Conservation (phyloP, 257 asterid genomes). For the Capsicum baccatum region DNA sequence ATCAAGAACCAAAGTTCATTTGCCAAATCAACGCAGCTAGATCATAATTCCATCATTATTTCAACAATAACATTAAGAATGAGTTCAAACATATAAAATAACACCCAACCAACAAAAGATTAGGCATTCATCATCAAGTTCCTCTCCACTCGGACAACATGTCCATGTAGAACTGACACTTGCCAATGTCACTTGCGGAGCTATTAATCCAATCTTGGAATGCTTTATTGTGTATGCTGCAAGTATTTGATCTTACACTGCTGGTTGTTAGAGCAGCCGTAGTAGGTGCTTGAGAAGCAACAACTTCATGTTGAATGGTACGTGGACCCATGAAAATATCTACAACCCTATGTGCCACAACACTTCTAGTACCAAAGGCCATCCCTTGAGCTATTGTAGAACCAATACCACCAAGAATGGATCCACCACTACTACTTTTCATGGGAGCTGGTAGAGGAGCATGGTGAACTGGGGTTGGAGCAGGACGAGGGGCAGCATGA, state of each 20-base stretch:
- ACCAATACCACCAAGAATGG: constrained; percentile 48
- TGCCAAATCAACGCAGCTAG: background rate
- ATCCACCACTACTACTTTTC: constrained; percentile 69
- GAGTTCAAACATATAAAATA: background rate
- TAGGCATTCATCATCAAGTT: constrained; percentile 32
- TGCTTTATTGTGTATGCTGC: constrained; percentile 65
- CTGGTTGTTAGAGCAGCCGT: constrained; percentile 51
- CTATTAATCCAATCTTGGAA: constrained; percentile 55
- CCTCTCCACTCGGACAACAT: constrained; percentile 42
- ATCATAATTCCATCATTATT: background rate
- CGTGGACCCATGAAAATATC: constrained; percentile 83
- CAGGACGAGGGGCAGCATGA: constrained; percentile 55
- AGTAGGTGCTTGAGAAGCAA: constrained; percentile 50
- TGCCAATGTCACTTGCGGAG: constrained; percentile 35
- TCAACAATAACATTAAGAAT: background rate
- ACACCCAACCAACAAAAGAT: constrained; percentile 12
- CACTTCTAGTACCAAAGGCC: constrained; percentile 75
- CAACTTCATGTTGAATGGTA: constrained; percentile 70
- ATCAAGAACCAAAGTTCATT: background rate
- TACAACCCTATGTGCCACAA: constrained; percentile 77
- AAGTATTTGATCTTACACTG: constrained; percentile 58
- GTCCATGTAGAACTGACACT: constrained; percentile 45
- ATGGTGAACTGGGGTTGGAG: constrained; percentile 27
- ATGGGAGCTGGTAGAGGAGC: constrained; percentile 77
- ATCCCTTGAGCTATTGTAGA: constrained; percentile 72